Percentiles rank a stretch among this genome's conserved stretches.
phyloP scores from a whole-genome alignment of 129 eudicot species.

The Dittrichia graveolens region DNA sequence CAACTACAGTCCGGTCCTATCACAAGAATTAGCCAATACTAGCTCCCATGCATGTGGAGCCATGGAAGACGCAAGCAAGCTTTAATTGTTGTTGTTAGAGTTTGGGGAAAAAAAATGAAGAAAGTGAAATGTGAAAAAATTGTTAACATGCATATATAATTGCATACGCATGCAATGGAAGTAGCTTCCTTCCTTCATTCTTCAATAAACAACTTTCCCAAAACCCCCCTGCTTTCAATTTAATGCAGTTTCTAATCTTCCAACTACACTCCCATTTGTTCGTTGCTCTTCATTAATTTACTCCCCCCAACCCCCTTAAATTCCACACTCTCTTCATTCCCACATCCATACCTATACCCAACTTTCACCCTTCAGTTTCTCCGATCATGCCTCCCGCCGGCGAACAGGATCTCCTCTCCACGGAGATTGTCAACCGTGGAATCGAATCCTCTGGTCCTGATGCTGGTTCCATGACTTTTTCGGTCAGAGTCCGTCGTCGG shows the following conservation, averaged over 20 bases:
- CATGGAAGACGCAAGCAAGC: too few relatives aligned
- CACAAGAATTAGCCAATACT: too few relatives aligned
- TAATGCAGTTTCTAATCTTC: slow-evolving; percentile 39
- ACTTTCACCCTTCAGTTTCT: background rate
- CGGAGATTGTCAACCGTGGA: slow-evolving; percentile 86
- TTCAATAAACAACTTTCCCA: slow-evolving; percentile 39
- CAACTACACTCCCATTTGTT: slow-evolving; percentile 33
- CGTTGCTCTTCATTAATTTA: slow-evolving; percentile 35
- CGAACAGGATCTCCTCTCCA: slow-evolving; percentile 79
- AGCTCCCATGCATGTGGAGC: too few relatives aligned
- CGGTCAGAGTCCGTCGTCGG: slow-evolving; percentile 78
- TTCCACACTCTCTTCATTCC: slow-evolving; percentile 23
- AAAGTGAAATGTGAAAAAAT: too few relatives aligned
- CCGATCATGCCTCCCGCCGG: slow-evolving; percentile 42
- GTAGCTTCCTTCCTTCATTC: slow-evolving; percentile 6
- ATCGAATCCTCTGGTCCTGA: slow-evolving; percentile 68
- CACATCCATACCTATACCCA: slow-evolving; percentile 17
- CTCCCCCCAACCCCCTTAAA: slow-evolving; percentile 31
- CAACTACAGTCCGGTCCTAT: too few relatives aligned
- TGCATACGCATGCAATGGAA: background rate
- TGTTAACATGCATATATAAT: too few relatives aligned
- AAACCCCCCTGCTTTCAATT: slow-evolving; percentile 25
- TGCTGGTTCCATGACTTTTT: slow-evolving; percentile 83
- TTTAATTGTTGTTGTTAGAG: too few relatives aligned
- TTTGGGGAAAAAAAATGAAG: too few relatives aligned